These are phyloP conservation scores for Pelargonium cotyledonis DNA, from an alignment of 441 rosid species.

Conservation along the genomic window DNA sequence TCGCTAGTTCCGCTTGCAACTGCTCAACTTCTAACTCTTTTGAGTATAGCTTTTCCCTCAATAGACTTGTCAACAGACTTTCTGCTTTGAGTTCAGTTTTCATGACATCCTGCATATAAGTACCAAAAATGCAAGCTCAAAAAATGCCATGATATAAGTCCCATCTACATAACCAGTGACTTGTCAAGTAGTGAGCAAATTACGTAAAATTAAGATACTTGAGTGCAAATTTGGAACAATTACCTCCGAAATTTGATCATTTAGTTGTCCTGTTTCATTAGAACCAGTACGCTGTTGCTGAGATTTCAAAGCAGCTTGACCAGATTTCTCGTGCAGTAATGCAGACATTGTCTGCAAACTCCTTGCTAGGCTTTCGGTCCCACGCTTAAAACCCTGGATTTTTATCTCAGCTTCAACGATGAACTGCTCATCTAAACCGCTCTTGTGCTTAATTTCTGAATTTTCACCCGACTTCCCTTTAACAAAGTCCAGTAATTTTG, in stretches of 20 bases:
- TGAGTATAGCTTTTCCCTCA: constrained; percentile 74
- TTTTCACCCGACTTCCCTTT: constrained; percentile 45
- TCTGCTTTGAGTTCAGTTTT: constrained; percentile 66
- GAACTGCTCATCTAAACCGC: constrained; percentile 62
- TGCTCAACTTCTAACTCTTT: constrained; percentile 81
- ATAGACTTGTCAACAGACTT: constrained; percentile 54
- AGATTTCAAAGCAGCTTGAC: constrained; percentile 33
- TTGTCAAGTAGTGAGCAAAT: not conserved
- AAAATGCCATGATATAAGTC: not conserved
- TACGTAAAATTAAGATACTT: constrained; percentile 6
- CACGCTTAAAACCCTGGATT: constrained; percentile 61
- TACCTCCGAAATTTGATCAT: constrained; percentile 53
- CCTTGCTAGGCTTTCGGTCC: constrained; percentile 60
- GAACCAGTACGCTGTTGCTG: constrained; percentile 23
- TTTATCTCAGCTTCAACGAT: constrained; percentile 66
- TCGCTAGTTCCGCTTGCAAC: constrained; percentile 77
- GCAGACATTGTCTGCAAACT: constrained; percentile 64
- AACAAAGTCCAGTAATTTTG: constrained; percentile 58
- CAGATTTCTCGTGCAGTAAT: constrained; percentile 60
- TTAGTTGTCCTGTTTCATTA: constrained; percentile 27
- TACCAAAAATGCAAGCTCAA: not conserved
- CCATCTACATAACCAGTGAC: not conserved
- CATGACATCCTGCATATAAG: constrained; percentile 42
- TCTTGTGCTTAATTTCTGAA: constrained; percentile 36
- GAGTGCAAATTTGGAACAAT: constrained; percentile 15